A percentile compares a stretch with the other conserved stretches of the same genome.
phyloP scores from a whole-genome alignment of 768 basidiomycete genomes.

The Baorangia bicolor region DNA sequence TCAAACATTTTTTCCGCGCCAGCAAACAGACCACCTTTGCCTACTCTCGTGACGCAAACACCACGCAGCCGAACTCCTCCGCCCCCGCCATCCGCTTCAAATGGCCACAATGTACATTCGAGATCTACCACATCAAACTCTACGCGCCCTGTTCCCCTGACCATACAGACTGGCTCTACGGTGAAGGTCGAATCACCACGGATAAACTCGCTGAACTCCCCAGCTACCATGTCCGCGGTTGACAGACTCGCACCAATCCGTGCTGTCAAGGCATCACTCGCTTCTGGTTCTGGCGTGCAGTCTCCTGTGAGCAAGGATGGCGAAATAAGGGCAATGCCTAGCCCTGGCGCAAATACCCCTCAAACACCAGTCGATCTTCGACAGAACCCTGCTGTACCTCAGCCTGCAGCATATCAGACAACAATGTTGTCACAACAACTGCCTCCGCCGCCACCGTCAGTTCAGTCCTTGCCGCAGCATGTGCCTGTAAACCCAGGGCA shows the following conservation, averaged over 20 bases:
- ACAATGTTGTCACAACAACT: background rate
- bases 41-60: background rate
- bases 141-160: background rate
- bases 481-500: conserved; percentile 1
- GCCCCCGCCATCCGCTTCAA: background rate
- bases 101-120: background rate
- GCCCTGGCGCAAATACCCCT: background rate
- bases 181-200: conserved; percentile 22
- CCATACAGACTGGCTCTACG: conserved; percentile 10
- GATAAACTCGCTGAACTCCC: conserved; percentile 7
- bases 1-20: conserved; percentile 3
- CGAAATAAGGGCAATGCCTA: background rate
- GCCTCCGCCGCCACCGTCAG: background rate
- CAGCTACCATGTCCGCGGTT: background rate
- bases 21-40: background rate
- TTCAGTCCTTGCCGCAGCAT: conserved; percentile 1
- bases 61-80: background rate
- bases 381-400: background rate
- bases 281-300: conserved; percentile 3
- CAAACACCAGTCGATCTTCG: background rate
- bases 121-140: background rate
- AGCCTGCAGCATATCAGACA: background rate
- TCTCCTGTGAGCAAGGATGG: conserved; percentile 5
- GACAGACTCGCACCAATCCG: conserved; percentile 36
- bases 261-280: conserved; percentile 31